phyloP scores from a whole-genome alignment of 2,329 filamentous ascomycete genomes.

The Fusarium sp. region DNA sequence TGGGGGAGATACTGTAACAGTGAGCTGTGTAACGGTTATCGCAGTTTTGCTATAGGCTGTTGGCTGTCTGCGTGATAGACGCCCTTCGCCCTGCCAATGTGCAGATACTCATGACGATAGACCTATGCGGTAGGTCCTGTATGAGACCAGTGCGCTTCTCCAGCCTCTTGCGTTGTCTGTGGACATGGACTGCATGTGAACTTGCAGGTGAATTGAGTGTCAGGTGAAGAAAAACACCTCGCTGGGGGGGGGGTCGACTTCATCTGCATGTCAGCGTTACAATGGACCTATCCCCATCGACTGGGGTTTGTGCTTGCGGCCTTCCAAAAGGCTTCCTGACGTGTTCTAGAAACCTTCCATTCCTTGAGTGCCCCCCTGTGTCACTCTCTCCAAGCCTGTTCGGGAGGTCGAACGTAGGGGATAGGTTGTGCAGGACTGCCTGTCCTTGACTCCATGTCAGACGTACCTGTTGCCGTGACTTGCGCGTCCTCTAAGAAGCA shows the following conservation, averaged over 20 bases:
- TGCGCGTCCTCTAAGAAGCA: constrained; percentile 7
- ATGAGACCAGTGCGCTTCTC: constrained; percentile 15
- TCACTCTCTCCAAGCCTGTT: background rate
- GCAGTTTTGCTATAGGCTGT: background rate
- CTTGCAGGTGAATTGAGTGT: constrained; percentile 10
- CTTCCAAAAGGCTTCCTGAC: constrained; percentile 17
- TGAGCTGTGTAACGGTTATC: background rate
- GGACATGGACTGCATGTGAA: background rate
- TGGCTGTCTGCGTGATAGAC: constrained; percentile 4
- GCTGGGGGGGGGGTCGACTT: constrained; percentile 8
- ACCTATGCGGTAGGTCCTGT: background rate
- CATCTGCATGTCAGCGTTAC: constrained; percentile 4
- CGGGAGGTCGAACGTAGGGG: background rate
- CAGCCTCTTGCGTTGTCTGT: constrained; percentile 5
- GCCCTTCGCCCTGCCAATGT: constrained; percentile 16
- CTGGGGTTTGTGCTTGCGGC: background rate
- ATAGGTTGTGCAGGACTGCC: constrained; percentile 1
- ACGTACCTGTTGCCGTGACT: constrained; percentile 7
- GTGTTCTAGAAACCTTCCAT: constrained; percentile 13
- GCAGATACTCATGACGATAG: background rate
- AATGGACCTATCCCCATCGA: background rate
- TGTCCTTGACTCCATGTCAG: background rate
- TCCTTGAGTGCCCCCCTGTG: constrained; percentile 4
- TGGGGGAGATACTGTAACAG: background rate
- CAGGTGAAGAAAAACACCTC: constrained; percentile 15